Evolutionary conservation across 2,329 filamentous ascomycete genomes (phyloP), one percentile per base, ranked within the genome.

Genomic region (Anthostomella pinea): DNA sequence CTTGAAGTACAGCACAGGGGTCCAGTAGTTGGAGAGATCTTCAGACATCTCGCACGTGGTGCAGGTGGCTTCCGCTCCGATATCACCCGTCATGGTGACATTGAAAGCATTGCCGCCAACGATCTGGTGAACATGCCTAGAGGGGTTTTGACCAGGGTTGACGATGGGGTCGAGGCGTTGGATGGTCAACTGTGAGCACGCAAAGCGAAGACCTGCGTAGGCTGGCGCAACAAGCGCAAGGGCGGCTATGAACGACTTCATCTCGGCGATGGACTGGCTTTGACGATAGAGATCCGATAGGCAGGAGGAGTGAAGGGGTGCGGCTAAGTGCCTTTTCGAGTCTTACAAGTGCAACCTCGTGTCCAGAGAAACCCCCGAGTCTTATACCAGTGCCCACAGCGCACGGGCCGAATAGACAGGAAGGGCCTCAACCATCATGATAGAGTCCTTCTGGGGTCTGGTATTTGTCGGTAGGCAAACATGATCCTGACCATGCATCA

Each of bases 81-180:
- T 48, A 39, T 59, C 50, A 5, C 53, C 53, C 10, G 39, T 45
- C 47, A 59, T 59, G 20, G 43, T 52, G 14, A 54, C 52, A 36
- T 57, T 58, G 48, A 59, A 59, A n/a, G 52, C 56, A 38, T 58
- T 58, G 22, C 56, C 56, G 19, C 56, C 56, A n/a, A 59, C 50
- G 21, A 59, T 59, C 30, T 59, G 56, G 41, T 59, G 56, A 10
- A 59, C 41, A 25, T 59, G 56, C 11, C 54, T 35, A 3, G 53
- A 57, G 5, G 56, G 56, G 10, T 15, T 40, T 8, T 45, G 47
- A 7, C 54, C 56, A 6, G 54, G 54, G 38, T 59, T 49, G 14
- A 58, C 56, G 5, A 59, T 51, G 2, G 56, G 56, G 41, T 59
- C 56, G 5, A 59, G 32, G 15, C 56, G 55, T 23, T 59, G 54